phyloP scores from a whole-genome alignment of 164 flowering plant species.

The Protea cynaroides region DNA sequence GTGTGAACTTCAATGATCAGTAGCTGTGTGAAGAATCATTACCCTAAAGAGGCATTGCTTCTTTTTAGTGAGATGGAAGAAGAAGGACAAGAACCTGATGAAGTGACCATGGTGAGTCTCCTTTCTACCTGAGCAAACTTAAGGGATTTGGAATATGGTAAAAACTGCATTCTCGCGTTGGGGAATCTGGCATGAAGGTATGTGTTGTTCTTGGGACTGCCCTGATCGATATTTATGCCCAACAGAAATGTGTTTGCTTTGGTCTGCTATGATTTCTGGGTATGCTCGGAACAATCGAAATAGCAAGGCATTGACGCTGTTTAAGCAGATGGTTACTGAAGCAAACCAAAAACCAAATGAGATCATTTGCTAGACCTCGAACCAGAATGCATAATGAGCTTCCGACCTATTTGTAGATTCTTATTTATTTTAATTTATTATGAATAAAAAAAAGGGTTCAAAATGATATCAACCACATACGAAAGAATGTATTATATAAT shows the following conservation, averaged over 20 bases:
- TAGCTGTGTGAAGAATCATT: background rate
- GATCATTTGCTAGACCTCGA: too few relatives aligned
- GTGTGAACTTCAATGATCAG: conserved; percentile 10
- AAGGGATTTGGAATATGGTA: conserved; percentile 11
- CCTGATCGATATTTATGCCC: conserved; percentile 6
- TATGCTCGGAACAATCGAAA: background rate
- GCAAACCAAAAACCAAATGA: conserved; percentile 7
- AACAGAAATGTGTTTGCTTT: conserved; percentile 8
- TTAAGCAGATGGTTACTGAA: conserved; percentile 3
- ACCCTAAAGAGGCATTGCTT: conserved; percentile 6
- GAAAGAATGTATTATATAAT: too few relatives aligned
- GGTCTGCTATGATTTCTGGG: conserved; percentile 12
- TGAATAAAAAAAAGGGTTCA: too few relatives aligned
- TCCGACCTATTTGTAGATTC: too few relatives aligned
- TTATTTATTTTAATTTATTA: too few relatives aligned
- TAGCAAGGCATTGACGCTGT: background rate
- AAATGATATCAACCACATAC: too few relatives aligned
- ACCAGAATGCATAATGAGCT: too few relatives aligned
- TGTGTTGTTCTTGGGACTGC: conserved; percentile 12
- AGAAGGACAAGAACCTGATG: conserved; percentile 13
- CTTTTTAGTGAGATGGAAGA: conserved; percentile 6
- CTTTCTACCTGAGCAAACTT: conserved; percentile 10
- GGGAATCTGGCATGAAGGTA: conserved; percentile 2
- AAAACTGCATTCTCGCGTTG: conserved; percentile 6
- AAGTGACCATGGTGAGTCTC: conserved; percentile 11